Percentiles rank a stretch among this genome's conserved stretches.
These are phyloP conservation scores for Clohesyomyces aquaticus DNA, from an alignment of 495 filamentous ascomycete genomes.

Conservation along the genomic window DNA sequence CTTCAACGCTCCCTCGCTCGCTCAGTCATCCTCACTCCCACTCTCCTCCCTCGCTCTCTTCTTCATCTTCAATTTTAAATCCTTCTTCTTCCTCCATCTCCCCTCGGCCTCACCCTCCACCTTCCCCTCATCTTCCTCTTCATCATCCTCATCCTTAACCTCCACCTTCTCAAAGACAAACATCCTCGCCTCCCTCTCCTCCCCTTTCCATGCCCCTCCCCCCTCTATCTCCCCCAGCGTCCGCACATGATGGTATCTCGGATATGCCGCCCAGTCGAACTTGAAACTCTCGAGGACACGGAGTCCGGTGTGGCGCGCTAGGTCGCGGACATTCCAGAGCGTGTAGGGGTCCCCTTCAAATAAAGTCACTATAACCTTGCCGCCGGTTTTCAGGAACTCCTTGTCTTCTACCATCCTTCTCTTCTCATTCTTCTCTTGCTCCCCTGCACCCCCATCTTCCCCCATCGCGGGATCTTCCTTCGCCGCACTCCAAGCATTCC, in stretches of 20 bases:
- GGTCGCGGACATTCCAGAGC: constrained; percentile 88
- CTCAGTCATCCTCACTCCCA: constrained; percentile 10
- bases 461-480: not conserved
- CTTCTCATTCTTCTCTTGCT: no score
- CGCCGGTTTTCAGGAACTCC: constrained; percentile 53
- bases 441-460: not conserved
- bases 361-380: constrained; percentile 79
- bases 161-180: constrained; percentile 45
- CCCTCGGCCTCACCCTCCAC: no score
- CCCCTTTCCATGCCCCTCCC: constrained; percentile 49
- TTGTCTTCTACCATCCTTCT: constrained; percentile 51
- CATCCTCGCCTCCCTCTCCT: constrained; percentile 56
- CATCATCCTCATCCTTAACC: constrained; percentile 15
- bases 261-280: constrained; percentile 75
- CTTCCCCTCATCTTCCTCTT: constrained; percentile 19
- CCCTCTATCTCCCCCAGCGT: constrained; percentile 79
- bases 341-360: constrained; percentile 95
- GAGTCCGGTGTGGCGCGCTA: constrained; percentile 78
- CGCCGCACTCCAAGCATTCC: no score
- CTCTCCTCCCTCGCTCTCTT: constrained; percentile 21
- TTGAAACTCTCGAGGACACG: constrained; percentile 74
- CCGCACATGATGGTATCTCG: constrained; percentile 83
- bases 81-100: constrained; percentile 13
- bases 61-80: constrained; percentile 24
- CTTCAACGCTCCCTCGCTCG: constrained; percentile 1